phyloP scores from a whole-genome alignment of 139 green algal genomes.

The Dunaliella primolecta region DNA sequence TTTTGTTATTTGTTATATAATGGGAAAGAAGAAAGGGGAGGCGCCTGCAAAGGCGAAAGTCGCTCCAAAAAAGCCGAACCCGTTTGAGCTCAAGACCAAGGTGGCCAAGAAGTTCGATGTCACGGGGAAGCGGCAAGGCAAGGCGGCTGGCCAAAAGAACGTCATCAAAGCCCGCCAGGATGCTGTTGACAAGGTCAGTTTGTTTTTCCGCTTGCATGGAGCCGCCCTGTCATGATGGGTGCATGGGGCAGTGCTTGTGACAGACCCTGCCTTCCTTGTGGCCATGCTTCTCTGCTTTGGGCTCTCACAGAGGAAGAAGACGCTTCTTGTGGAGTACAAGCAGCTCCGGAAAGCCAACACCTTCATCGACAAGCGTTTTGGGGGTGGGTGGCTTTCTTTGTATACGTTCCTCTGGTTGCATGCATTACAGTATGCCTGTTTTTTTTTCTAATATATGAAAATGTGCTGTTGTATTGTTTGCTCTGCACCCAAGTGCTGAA shows the following conservation, averaged over 20 bases:
- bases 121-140: conserved; percentile 32
- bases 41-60: not conserved
- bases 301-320: conserved; percentile 73
- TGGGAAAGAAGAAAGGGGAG: not conserved
- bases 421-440: too few species aligned
- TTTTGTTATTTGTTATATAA: not conserved
- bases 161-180: conserved; percentile 46
- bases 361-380: conserved; percentile 93
- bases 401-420: not conserved
- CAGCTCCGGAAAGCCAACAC: conserved; percentile 82
- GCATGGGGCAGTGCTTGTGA: not conserved
- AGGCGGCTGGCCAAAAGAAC: conserved; percentile 38
- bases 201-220: not conserved
- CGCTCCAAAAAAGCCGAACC: conserved; percentile 37
- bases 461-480: too few species aligned
- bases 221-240: not conserved
- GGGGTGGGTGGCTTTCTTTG: conserved; percentile 58
- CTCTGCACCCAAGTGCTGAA: too few species aligned
- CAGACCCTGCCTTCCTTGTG: not conserved
- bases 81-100: conserved; percentile 50
- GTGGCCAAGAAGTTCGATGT: conserved; percentile 50
- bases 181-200: conserved; percentile 46
- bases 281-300: not conserved
- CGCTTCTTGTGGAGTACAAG: conserved; percentile 89
- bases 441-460: too few species aligned